These are phyloP conservation scores for Aspergillus wentii DNA, from an alignment of 495 filamentous ascomycete species.

Conservation along the genomic window DNA sequence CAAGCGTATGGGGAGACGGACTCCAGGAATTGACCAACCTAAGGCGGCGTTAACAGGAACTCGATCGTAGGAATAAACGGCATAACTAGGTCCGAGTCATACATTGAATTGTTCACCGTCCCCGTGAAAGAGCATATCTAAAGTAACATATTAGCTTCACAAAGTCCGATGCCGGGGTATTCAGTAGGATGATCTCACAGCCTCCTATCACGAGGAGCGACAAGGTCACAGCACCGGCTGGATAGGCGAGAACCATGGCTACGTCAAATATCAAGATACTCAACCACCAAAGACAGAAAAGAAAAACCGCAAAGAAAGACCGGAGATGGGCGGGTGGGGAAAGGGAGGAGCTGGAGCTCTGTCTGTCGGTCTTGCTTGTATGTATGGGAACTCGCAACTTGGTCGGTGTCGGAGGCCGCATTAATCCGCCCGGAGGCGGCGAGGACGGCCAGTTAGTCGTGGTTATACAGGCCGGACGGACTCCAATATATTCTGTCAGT, in stretches of 20 bases:
- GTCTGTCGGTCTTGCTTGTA: neutral
- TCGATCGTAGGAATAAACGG: neutral
- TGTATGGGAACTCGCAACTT: slow-evolving; percentile 5
- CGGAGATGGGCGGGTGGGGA: too few relatives aligned
- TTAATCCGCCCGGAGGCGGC: slow-evolving; percentile 15
- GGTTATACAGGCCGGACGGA: neutral
- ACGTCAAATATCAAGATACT: slow-evolving; percentile 10
- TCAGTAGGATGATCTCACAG: too few relatives aligned
- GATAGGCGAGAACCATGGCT: slow-evolving; percentile 57
- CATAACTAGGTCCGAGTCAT: slow-evolving; percentile 25
- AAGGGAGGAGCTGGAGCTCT: slow-evolving; percentile 8
- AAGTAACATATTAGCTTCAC: slow-evolving; percentile 27
- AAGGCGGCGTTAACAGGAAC: slow-evolving; percentile 19
- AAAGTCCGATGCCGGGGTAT: slow-evolving; percentile 7
- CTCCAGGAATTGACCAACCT: slow-evolving; percentile 95
- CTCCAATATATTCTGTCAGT: too few relatives aligned
- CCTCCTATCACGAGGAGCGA: slow-evolving; percentile 77
- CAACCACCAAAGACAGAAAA: neutral
- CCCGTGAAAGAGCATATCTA: slow-evolving; percentile 97
- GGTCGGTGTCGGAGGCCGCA: slow-evolving; percentile 11
- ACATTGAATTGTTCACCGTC: slow-evolving; percentile 97
- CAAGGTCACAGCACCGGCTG: slow-evolving; percentile 61
- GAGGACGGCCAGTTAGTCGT: neutral
- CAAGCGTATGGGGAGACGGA: slow-evolving; percentile 90
- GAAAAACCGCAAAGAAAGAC: neutral